Base-by-base conservation (phyloP, 768 basidiomycete genomes). In the Boletus coccyginus region DNA sequence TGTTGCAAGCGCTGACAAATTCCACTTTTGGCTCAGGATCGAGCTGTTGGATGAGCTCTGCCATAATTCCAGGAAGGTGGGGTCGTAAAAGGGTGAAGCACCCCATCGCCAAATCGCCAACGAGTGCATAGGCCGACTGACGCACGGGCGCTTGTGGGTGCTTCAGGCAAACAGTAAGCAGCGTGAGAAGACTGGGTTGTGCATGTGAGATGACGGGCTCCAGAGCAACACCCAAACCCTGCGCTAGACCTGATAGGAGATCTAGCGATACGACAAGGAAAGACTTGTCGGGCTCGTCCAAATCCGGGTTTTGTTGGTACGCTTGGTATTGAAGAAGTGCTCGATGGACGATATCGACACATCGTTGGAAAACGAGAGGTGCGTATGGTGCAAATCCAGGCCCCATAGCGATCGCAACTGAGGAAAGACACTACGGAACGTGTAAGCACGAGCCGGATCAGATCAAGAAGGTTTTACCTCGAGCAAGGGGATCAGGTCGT, bases 221-320 rank as follows among this genome's bases (percentile, higher is more conserved):
- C 46, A 98, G 81, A 17, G 81, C 76, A 73, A 82, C 83, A 46
- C 92, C 88, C 57, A 99, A 81, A 24, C 95, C 97, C 70, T 99
- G 97, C 5, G 94, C 94, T 19, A 99, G 78, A 51, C 97, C 97
- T 10, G 94, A 97, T 27, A 99, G 81, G 36, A 99, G 80, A 73
- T 99, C 97, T n/a, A 99, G 81, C 7, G 97, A 92, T 29, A 98
- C 97, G 53, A 99, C 95, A 48, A 99, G 85, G 84, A 98, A 98
- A 5, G 95, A 90, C 67, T 90, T 88, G 75, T 98, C 97, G 3
- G 97, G 97, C 70, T 97, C 94, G 53, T 98, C 94, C 58, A 91
- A 77, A 4, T 95, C 91, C 5, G 92, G 87, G 66, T 94, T 90
- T 67, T 92, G 87, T 66, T 92, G 88, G 75, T 79, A 97, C 17